phyloP scores from a whole-genome alignment of 129 eudicot genomes.

The Gnaphalium uliginosum region DNA sequence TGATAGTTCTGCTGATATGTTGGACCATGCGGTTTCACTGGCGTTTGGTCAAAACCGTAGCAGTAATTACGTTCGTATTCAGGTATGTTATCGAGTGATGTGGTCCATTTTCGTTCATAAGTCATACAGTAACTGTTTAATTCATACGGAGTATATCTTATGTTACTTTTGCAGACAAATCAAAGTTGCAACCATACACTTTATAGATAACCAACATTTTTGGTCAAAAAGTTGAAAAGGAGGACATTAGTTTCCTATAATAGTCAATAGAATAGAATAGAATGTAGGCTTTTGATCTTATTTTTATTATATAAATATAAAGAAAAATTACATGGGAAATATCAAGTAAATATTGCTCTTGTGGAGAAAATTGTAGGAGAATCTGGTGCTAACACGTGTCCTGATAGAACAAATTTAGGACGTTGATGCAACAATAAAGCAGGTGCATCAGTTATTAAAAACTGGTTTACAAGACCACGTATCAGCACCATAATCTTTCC shows the following conservation, averaged over 20 bases:
- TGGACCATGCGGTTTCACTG: conserved; percentile 72
- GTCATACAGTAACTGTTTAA: too few relatives aligned
- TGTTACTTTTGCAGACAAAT: background rate
- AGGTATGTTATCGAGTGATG: conserved; percentile 39
- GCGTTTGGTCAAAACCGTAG: conserved; percentile 71
- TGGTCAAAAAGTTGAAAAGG: conserved; percentile 16
- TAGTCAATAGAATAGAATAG: conserved; percentile 1
- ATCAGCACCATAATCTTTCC: background rate
- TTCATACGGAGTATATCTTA: too few relatives aligned
- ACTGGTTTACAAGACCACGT: too few relatives aligned
- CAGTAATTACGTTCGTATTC: conserved; percentile 68
- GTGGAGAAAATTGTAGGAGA: too few relatives aligned
- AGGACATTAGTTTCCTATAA: background rate
- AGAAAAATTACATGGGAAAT: background rate
- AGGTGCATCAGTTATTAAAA: too few relatives aligned
- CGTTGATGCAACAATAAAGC: too few relatives aligned
- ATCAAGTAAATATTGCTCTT: background rate
- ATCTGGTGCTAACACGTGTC: too few relatives aligned
- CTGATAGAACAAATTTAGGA: too few relatives aligned
- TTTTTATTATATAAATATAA: background rate
- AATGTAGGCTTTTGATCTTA: conserved; percentile 6
- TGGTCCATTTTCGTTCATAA: background rate
- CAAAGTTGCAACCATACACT: background rate
- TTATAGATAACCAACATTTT: conserved; percentile 3
- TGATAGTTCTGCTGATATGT: conserved; percentile 83